These are phyloP conservation scores for Alternaria gaisen DNA, from an alignment of 2,329 filamentous ascomycete genomes.

Conservation along the genomic window DNA sequence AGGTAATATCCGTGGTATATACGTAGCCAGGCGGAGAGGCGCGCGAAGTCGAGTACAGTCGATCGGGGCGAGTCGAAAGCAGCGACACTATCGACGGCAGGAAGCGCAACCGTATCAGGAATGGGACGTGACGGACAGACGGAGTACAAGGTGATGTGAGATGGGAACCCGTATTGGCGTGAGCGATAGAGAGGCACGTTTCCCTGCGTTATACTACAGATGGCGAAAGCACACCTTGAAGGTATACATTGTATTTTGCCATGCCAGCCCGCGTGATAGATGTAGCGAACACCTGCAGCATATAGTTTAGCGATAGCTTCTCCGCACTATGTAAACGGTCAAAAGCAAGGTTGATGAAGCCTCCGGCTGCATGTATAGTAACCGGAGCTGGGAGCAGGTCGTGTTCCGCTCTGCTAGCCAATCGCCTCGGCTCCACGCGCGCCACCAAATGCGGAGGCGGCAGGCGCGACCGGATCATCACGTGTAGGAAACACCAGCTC, in stretches of 20 bases:
- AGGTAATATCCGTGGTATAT: neutral
- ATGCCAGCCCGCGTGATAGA: neutral
- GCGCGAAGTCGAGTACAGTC: neutral
- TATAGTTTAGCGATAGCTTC: neutral
- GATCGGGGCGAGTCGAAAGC: neutral
- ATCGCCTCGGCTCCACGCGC: conserved; percentile 15
- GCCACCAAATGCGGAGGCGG: conserved; percentile 35
- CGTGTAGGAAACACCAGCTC: conserved; percentile 30
- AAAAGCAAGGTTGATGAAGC: neutral
- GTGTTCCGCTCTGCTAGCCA: conserved; percentile 19
- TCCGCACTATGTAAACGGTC: neutral
- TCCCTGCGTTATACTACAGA: neutral
- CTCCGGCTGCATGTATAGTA: conserved; percentile 6
- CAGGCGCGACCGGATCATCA: conserved; percentile 24
- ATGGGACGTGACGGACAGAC: neutral
- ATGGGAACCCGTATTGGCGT: neutral
- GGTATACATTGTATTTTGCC: neutral
- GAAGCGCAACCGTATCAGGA: neutral
- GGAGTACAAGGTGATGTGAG: neutral
- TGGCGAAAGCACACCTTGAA: neutral
- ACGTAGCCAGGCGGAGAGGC: too few relatives aligned
- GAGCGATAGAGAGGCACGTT: neutral
- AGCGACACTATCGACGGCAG: neutral
- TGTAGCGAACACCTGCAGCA: neutral
- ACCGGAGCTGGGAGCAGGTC: conserved; percentile 19